A percentile compares a stretch with the other conserved stretches of the same genome.
Conservation (phyloP, 148 eudicot genomes). For the Diospyros lotus region DNA sequence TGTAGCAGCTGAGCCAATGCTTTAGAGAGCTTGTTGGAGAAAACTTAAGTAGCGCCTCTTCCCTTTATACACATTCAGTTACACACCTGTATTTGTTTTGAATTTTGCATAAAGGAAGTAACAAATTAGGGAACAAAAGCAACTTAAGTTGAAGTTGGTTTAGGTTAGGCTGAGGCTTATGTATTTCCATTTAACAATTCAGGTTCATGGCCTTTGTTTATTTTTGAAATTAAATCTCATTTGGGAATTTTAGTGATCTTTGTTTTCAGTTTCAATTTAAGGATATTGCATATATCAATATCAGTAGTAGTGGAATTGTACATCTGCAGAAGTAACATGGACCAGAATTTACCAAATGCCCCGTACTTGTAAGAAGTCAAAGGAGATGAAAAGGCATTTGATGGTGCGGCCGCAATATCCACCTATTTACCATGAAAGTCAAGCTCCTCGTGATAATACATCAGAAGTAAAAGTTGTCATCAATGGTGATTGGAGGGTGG, state of each 20-base stretch:
- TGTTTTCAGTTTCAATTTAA: neutral
- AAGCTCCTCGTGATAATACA: slow-evolving; percentile 29
- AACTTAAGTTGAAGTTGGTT: neutral
- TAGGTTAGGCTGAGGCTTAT: neutral
- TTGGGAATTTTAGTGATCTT: neutral
- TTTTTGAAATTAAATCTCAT: neutral
- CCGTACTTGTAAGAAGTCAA: slow-evolving; percentile 13
- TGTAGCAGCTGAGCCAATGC: no score
- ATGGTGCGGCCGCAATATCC: slow-evolving; percentile 84
- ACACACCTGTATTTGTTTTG: no score
- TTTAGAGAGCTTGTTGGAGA: no score
- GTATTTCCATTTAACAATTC: neutral
- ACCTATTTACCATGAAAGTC: slow-evolving; percentile 31
- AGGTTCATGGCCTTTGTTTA: neutral
- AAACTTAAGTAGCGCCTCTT: no score
- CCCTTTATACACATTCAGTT: no score
- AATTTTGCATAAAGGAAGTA: no score
- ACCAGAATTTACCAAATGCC: slow-evolving; percentile 40
- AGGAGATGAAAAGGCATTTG: slow-evolving; percentile 31
- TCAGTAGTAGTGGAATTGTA: neutral
- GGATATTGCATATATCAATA: neutral
- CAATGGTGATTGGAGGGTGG: slow-evolving; percentile 61
- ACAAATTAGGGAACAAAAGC: neutral
- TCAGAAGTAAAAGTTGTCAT: slow-evolving; percentile 50
- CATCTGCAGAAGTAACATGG: slow-evolving; percentile 45